Conservation (phyloP, 345 rosid genomes). For the Atalantia buxifolia region DNA sequence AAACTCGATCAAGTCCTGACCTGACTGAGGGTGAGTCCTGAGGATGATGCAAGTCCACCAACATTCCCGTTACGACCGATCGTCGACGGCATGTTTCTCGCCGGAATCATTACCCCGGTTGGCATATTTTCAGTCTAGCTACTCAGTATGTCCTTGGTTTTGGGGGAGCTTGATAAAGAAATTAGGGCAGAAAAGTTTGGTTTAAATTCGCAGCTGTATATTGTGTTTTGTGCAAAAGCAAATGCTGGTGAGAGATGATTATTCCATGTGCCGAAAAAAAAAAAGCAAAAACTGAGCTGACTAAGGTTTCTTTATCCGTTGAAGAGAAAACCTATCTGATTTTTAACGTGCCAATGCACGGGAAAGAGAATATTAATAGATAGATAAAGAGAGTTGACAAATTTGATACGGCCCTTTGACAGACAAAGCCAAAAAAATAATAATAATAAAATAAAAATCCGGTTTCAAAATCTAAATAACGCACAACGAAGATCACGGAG, state of each 20-base stretch:
- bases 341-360: constrained; percentile 21
- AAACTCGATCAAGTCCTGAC: constrained; percentile 22
- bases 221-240: not conserved
- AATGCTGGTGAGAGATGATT: not conserved
- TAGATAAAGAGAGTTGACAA: constrained; percentile 23
- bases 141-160: not conserved
- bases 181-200: not conserved
- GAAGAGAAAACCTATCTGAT: constrained; percentile 10
- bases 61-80: constrained; percentile 34
- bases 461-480: constrained; percentile 12
- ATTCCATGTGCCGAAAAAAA: not conserved
- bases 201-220: not conserved
- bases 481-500: constrained; percentile 31
- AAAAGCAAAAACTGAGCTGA: constrained; percentile 4
- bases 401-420: constrained; percentile 16
- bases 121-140: constrained; percentile 37
- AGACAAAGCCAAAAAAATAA: constrained; percentile 1
- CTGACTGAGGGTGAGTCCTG: constrained; percentile 52
- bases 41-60: constrained; percentile 50
- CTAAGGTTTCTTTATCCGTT: constrained; percentile 5
- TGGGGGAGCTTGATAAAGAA: not conserved
- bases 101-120: constrained; percentile 62
- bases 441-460: not conserved
- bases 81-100: constrained; percentile 51
- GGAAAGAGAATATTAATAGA: constrained; percentile 10